Conservation (phyloP, 768 basidiomycete genomes). For the Omphalotus guepiniiformis region DNA sequence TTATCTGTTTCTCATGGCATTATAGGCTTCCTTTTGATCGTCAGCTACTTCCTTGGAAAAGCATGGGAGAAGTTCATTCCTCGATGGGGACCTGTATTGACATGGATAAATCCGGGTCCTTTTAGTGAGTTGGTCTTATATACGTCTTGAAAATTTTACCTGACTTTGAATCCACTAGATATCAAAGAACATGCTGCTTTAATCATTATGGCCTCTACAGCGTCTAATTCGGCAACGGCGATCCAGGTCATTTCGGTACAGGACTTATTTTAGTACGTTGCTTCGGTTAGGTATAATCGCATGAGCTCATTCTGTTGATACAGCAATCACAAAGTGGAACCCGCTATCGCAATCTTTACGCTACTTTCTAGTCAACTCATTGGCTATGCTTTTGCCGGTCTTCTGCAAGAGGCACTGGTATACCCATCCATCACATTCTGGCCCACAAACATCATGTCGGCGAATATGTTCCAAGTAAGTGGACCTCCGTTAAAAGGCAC, state of each 20-base stretch:
- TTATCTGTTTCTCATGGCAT: constrained; percentile 29
- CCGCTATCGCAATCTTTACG: constrained; percentile 24
- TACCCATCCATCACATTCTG: constrained; percentile 19
- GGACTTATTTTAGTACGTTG: constrained; percentile 21
- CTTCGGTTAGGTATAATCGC: constrained; percentile 6
- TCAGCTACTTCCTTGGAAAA: constrained; percentile 19
- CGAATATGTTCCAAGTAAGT: constrained; percentile 12
- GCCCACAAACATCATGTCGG: constrained; percentile 18
- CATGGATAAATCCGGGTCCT: too few species aligned
- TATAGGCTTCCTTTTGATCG: constrained; percentile 21
- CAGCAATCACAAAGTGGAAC: constrained; percentile 22
- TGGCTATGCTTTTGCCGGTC: constrained; percentile 27
- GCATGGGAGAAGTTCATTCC: constrained; percentile 6
- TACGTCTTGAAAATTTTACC: too few species aligned
- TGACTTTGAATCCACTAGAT: too few species aligned
- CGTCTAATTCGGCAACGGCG: constrained; percentile 26
- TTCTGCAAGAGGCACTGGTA: constrained; percentile 20
- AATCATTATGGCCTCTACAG: constrained; percentile 25
- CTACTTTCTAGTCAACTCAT: constrained; percentile 23
- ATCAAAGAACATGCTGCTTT: constrained; percentile 19
- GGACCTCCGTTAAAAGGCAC: not conserved
- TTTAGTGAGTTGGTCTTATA: too few species aligned
- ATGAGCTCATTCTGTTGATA: constrained; percentile 1
- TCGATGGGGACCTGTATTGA: constrained; percentile 19
- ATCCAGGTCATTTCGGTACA: constrained; percentile 30